Evolutionary conservation across 2,329 filamentous ascomycete species (phyloP), one percentile per base, ranked within the genome.

Genomic region (Calonectria fujianensis): DNA sequence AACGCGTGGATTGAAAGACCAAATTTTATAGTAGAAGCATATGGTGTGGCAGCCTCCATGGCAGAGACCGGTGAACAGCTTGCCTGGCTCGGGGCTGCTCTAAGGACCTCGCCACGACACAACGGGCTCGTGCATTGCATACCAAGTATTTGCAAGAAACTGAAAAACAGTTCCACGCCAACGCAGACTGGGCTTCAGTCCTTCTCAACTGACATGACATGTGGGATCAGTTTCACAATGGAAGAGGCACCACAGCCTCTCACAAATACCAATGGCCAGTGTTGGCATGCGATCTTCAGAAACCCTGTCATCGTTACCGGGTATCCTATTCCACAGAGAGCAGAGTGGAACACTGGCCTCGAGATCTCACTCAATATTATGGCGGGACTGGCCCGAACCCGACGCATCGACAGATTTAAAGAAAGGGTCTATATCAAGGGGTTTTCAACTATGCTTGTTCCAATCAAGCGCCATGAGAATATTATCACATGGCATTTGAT

Each of bases 61-160:
- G 5, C 51, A 41, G 73, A 77, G 24, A 45, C 54, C 11, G 73
- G 54, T 29, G 68, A 77, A n/a, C 75, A 74, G 64, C 52, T 77
- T 29, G 73, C 63, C 2, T 77, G 75, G 75, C 63, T 77, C 24
- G 73, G 73, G 18, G 70, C 75, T 14, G 75, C 73, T 50, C n/a
- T 76, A 7, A 65, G 73, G 24, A 29, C 65, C 11, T 75, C 75
- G 1, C 50, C 75, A 14, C 32, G 24, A 54, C 11, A 59, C 2
- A 35, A 24, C 16, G 69, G 70, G n/a, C 14, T 69, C 18, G 51
- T 45, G 1, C n/a, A 59, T 35, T 73, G 51, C 32, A 59, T 31
- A 18, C 69, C 73, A 27, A 14, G 0, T 8, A 71, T 32, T 32
- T 6, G 24, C 24, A 24, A 24, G 24, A 24, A 24, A 24, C 24